Evolutionary conservation across 805 yeast genomes (phyloP).

Genomic region (Candida insectalens): DNA sequence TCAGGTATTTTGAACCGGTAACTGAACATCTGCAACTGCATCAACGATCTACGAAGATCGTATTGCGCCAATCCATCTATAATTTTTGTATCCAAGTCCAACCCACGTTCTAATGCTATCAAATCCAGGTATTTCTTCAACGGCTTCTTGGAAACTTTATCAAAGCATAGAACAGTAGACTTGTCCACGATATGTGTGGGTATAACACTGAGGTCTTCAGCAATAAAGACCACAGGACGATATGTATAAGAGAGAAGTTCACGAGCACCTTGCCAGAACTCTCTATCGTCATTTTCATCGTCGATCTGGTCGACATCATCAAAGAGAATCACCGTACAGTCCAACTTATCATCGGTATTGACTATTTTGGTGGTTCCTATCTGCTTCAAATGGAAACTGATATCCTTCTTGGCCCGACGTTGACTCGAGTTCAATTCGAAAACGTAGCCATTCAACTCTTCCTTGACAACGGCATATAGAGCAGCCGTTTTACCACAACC

Average conservation of each 20-base stretch:
- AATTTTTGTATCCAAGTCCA: constrained; percentile 12
- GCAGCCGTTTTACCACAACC: constrained; percentile 78
- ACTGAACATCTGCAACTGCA: constrained; percentile 22
- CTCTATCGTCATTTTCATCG: constrained; percentile 54
- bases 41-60: constrained; percentile 20
- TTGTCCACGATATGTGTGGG: constrained; percentile 21
- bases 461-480: constrained; percentile 56
- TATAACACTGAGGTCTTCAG: constrained; percentile 16
- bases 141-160: constrained; percentile 2
- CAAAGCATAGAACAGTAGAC: constrained; percentile 18
- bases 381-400: constrained; percentile 58
- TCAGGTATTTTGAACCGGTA: constrained; percentile 8
- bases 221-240: constrained; percentile 25
- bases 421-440: constrained; percentile 77
- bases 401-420: constrained; percentile 61
- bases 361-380: constrained; percentile 79
- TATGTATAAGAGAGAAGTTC: constrained; percentile 38
- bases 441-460: constrained; percentile 52
- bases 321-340: constrained; percentile 59
- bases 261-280: constrained; percentile 69
- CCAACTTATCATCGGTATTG: constrained; percentile 13
- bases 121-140: constrained; percentile 17
- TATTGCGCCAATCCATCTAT: constrained; percentile 8
- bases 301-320: constrained; percentile 83
- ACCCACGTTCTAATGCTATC: constrained; percentile 19